These are phyloP conservation scores for Teratosphaeriaceae sp. DNA, from an alignment of 2,329 filamentous ascomycete genomes.

Conservation along the genomic window DNA sequence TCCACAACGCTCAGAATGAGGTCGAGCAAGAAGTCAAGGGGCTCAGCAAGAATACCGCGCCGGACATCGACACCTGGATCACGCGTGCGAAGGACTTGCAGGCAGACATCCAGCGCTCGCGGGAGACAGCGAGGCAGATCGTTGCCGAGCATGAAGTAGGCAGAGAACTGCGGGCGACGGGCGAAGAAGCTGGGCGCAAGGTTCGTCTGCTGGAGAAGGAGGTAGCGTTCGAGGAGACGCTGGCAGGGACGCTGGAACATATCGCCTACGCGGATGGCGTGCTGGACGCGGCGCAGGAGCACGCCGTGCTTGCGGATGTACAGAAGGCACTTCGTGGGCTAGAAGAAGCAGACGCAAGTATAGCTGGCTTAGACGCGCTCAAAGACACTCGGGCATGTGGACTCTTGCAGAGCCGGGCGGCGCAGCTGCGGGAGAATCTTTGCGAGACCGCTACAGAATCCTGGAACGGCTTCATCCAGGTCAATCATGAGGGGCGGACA, in stretches of 20 bases:
- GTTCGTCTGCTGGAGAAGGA: constrained; percentile 51
- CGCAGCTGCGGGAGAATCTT: constrained; percentile 60
- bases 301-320: constrained; percentile 39
- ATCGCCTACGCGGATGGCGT: constrained; percentile 44
- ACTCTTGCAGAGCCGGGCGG: constrained; percentile 58
- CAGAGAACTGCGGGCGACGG: constrained; percentile 55
- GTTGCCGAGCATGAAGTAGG: constrained; percentile 68
- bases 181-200: constrained; percentile 54
- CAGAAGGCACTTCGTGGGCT: constrained; percentile 43
- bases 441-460: constrained; percentile 58
- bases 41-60: constrained; percentile 69
- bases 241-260: constrained; percentile 45
- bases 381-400: constrained; percentile 56
- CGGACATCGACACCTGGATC: constrained; percentile 82
- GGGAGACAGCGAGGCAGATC: constrained; percentile 73
- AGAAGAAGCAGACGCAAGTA: constrained; percentile 44
- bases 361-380: constrained; percentile 55
- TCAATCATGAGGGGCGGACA: constrained; percentile 51
- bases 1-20: constrained; percentile 46
- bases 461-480: constrained; percentile 63
- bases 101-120: constrained; percentile 74
- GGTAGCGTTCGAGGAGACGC: constrained; percentile 51
- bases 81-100: constrained; percentile 76
- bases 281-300: constrained; percentile 41
- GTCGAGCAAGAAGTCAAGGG: constrained; percentile 64